A percentile compares a stretch with the other conserved stretches of the same genome.
phyloP scores from a whole-genome alignment of 495 filamentous ascomycete genomes.

The Neurospora sp. region DNA sequence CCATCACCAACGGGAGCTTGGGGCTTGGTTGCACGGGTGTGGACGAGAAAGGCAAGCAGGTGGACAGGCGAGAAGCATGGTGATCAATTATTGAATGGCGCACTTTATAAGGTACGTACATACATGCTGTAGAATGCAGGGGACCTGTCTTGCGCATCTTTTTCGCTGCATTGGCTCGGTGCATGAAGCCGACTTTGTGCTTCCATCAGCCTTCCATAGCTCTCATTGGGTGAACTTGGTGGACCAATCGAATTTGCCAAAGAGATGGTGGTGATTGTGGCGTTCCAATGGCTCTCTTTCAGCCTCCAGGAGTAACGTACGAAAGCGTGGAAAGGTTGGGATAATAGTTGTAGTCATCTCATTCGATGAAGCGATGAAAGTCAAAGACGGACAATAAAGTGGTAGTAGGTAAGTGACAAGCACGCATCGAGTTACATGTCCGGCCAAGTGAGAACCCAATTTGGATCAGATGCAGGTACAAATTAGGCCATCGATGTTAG shows the following conservation, averaged over 20 bases:
- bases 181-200: background rate
- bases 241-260: background rate
- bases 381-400: background rate
- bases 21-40: background rate
- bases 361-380: background rate
- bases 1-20: background rate
- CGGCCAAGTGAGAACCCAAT: background rate
- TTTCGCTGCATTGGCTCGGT: background rate
- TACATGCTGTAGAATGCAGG: background rate
- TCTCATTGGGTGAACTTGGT: background rate
- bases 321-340: background rate
- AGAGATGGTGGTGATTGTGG: background rate
- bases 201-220: background rate
- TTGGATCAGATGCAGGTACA: constrained; percentile 12
- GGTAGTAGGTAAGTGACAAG: too few relatives aligned
- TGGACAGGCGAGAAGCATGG: background rate
- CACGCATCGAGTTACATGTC: background rate
- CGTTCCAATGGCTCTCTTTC: background rate
- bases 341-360: background rate
- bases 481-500: background rate
- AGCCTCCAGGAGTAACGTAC: background rate
- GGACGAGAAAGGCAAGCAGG: background rate
- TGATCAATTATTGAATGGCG: background rate
- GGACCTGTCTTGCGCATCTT: background rate
- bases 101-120: background rate